Evolutionary conservation across 345 rosid species (phyloP), one percentile per base, ranked within the genome.

Genomic region (Isatis tinctoria): DNA sequence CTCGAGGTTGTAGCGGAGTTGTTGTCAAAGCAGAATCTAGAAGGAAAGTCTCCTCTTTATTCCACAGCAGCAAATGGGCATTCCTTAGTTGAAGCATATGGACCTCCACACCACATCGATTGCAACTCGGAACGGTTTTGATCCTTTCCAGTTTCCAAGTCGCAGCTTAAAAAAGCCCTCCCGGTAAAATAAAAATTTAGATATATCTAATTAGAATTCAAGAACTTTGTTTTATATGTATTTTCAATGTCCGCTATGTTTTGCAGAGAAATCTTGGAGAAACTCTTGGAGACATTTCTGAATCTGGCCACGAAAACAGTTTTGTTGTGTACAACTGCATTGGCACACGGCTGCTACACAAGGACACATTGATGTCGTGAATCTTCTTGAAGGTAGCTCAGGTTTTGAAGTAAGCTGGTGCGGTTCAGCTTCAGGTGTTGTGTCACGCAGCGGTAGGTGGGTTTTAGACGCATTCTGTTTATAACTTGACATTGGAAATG

Each of bases 271-370:
- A 93, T 94, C 20, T 65, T 88, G 78, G 80, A 58, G 16, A 67
- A n/a, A n/a, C n/a, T n/a, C n/a, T n/a, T n/a, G n/a, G n/a, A n/a
- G n/a, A n/a, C 70, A 41, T 94, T 86, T 79, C 97, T 96, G 51
- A 88, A 94, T 79, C 81, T 87, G 76, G 93, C 81, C 62, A 94
- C 91, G 97, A 94, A 97, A 47, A 86, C 90, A 3, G 99, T 92
- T 82, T 70, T 81, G 43, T 69, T 88, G 26, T 87, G 96, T 78
- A 81, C 99, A 43, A 94, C 98, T 36, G 96, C 98, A 18, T 80
- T 94, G 62, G n/a, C 98, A 94, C 82, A 94, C 98, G 17, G 97
- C 98, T 69, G 97, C 98, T 7, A 84, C 93, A 10, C 89, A 88
- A 78, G 96, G 97, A 45, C 93, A 90, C 69, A 82, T 83, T 52